Evolutionary conservation across 192 early-diverging fungal species (phyloP), one percentile per base, ranked within the genome.

Genomic region (Podila minutissima): DNA sequence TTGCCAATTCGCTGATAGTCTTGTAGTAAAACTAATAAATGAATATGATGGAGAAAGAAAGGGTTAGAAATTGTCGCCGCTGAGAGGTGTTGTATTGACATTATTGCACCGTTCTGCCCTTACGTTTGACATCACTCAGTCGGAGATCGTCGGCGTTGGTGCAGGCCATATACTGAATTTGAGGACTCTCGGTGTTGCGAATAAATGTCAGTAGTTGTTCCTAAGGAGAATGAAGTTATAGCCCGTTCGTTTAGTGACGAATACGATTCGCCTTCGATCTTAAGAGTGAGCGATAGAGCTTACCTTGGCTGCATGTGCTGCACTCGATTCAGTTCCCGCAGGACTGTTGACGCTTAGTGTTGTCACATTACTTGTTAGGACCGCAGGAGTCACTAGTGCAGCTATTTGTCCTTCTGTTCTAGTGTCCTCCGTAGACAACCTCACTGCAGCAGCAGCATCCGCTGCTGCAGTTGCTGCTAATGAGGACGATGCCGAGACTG

Each of bases 1-100:
- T 72, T 79, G n/a, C 76, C 76, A 22, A 79, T 79, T 15, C 76
- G 65, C 35, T 79, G 76, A 59, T 79, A 79, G 28, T 79, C 76
- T 2, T 72, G 51, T 49, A 79, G 51, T 4, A 79, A 41, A 51
- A 37, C 76, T 79, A 64, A 49, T 22, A 29, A 19, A 22, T 2
- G 49, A 66, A 51, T 4, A 50, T 0, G 32, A n/a, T 9, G 46
- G 13, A 22, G 31, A 1, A 19, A 22, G 31, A 1, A 19, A 28
- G 31, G 9, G 4, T 33, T 28, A 32, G 59, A 61, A 7, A 17
- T 61, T 61, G 8, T 7, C 24, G 22, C 24, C 20, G 50, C n/a
- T 24, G 6, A 5, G 24, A 26, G 6, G 5, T 19, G 24, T 31
- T 48, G 19, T 26, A 28, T 31, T 48, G 10, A 12, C 26, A 19